Conservation (phyloP, 345 rosid species). For the Turritis glabra region DNA sequence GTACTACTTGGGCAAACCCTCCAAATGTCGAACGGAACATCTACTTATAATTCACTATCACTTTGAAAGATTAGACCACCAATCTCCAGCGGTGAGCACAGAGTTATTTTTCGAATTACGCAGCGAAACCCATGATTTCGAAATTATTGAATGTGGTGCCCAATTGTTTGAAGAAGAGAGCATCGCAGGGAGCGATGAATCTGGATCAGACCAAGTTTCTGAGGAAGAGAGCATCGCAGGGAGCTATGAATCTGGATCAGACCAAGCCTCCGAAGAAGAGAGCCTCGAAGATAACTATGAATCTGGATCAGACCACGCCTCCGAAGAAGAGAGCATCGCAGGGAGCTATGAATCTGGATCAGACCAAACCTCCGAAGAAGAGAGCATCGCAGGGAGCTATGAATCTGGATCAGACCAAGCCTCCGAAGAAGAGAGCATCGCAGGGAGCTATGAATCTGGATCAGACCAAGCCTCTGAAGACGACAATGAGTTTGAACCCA, state of each 20-base stretch:
- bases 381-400: neutral
- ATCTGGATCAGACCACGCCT: too few relatives aligned
- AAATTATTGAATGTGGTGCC: constrained; percentile 8
- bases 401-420: neutral
- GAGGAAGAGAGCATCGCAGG: too few relatives aligned
- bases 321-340: too few relatives aligned
- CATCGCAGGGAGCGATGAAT: too few relatives aligned
- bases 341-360: neutral
- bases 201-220: too few relatives aligned
- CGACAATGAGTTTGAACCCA: too few relatives aligned
- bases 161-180: neutral
- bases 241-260: too few relatives aligned
- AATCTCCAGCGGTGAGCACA: neutral
- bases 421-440: too few relatives aligned
- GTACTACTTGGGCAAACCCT: too few relatives aligned
- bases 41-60: neutral
- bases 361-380: neutral
- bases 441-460: neutral
- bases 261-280: too few relatives aligned
- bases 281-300: too few relatives aligned
- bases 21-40: neutral
- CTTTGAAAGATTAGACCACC: neutral
- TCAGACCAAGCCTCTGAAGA: too few relatives aligned
- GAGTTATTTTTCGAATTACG: neutral
- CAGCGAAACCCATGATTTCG: neutral